Evolutionary conservation across 2,329 filamentous ascomycete species (phyloP), one percentile per base, ranked within the genome.

Genomic region (Ophiostoma quercus): DNA sequence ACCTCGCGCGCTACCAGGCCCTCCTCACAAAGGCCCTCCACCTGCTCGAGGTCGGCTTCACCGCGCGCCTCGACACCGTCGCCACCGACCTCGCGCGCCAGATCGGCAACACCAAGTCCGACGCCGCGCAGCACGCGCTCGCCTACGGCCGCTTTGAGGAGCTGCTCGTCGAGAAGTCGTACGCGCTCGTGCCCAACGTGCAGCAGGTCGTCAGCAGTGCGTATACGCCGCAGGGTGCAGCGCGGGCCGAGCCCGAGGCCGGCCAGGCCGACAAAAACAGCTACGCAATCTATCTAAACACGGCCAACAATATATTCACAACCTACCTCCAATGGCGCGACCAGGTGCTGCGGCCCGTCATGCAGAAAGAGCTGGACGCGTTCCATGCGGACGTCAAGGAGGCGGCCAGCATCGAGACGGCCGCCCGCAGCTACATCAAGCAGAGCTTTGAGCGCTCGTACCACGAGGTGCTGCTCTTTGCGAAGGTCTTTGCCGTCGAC

Each of bases 1-100:
- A 97, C 78, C 87, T 94, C 62, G 92, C 94, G 7, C 88, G 93
- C 71, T 98, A 98, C 78, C 88, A 92, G 71, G 84, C 95, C 0
- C 84, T 97, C 14, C 85, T 98, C 16, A 87, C 86, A 37, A 88
- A 88, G 74, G 85, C 87, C 0, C 80, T 90, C 11, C 87, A 88
- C 74, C 79, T 89, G 14, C 80, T 89, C 6, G 87, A 88, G 72
- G 83, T 87, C 34, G 85, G 83, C 34, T 86, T 86, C 75, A 84
- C 80, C 9, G 80, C 78, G 34, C 82, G 82, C 11, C 77, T 86
- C 32, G 84, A 87, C 69, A 84, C 80, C 69, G 80, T 85, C 4
- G 85, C 85, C 0, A 76, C 80, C 2, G 85, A 87, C n/a, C 80
- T 88, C 63, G 80, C 83, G 0, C 80, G 81, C 54, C 85, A 87